A percentile compares a stretch with the other conserved stretches of the same genome.
phyloP scores from a whole-genome alignment of 495 filamentous ascomycete species.

The Penicillium manginii region DNA sequence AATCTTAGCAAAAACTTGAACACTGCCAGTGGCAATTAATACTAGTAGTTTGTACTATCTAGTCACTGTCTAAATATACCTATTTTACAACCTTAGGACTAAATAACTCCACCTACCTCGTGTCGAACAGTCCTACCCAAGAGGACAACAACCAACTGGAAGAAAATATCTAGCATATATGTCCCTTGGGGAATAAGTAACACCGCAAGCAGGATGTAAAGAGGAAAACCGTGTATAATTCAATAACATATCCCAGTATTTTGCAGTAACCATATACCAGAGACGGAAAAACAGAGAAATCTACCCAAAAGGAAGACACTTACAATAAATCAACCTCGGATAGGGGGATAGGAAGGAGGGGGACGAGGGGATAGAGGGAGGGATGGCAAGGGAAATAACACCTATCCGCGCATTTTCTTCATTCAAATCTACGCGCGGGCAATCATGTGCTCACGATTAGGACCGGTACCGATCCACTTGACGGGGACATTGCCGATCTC shows the following conservation, averaged over 20 bases:
- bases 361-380: background rate
- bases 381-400: background rate
- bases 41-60: background rate
- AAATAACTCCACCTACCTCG: constrained; percentile 7
- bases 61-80: background rate
- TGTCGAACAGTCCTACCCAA: background rate
- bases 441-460: constrained; percentile 70
- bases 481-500: constrained; percentile 69
- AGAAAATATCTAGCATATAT: constrained; percentile 2
- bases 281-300: background rate
- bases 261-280: constrained; percentile 5
- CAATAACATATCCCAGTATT: constrained; percentile 18
- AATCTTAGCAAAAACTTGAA: no score
- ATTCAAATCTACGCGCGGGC: constrained; percentile 42
- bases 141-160: background rate
- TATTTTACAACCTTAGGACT: no score
- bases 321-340: background rate
- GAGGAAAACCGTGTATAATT: constrained; percentile 17
- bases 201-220: constrained; percentile 5
- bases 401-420: constrained; percentile 3
- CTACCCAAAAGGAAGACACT: constrained; percentile 5
- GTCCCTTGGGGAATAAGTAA: constrained; percentile 17
- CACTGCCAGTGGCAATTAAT: background rate
- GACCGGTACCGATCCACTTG: constrained; percentile 81
- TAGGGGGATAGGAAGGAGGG: background rate